These are phyloP conservation scores for Pisolithus thermaeus DNA, from an alignment of 1,284 basidiomycete species.

Conservation along the genomic window DNA sequence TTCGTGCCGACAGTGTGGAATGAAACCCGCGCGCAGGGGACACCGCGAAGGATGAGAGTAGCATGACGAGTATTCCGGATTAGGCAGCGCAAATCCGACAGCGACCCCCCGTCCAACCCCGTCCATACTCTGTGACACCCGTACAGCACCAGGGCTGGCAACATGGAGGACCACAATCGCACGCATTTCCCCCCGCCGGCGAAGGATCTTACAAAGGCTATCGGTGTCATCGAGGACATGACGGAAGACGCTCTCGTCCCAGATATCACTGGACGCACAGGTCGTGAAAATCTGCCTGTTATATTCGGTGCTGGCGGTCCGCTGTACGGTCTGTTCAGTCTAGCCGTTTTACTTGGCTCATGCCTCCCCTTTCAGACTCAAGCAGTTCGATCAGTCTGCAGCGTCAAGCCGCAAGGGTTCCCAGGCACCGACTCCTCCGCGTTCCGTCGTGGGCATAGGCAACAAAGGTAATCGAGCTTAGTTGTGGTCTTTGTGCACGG, in stretches of 20 bases:
- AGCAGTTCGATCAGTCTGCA: slow-evolving; percentile 71
- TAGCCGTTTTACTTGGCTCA: not conserved
- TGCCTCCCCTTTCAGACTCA: slow-evolving; percentile 47
- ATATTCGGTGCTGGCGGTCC: slow-evolving; percentile 30
- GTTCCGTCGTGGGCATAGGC: slow-evolving; percentile 76
- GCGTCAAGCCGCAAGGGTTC: slow-evolving; percentile 61
- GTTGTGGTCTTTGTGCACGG: not conserved
- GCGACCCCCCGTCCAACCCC: not conserved
- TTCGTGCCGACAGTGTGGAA: slow-evolving; percentile 23
- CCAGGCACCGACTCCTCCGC: slow-evolving; percentile 66
- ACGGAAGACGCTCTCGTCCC: slow-evolving; percentile 8
- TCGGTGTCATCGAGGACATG: slow-evolving; percentile 29
- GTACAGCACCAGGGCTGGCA: no score
- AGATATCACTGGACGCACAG: slow-evolving; percentile 12
- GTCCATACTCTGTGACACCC: not conserved
- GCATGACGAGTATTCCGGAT: not conserved
- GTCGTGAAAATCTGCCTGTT: slow-evolving; percentile 17
- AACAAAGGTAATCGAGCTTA: slow-evolving; percentile 55
- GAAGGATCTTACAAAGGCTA: slow-evolving; percentile 4
- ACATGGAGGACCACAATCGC: slow-evolving; percentile 16
- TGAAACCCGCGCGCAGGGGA: slow-evolving; percentile 24
- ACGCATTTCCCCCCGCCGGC: slow-evolving; percentile 12
- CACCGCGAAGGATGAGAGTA: slow-evolving; percentile 17
- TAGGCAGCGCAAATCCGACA: not conserved
- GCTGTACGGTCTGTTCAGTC: slow-evolving; percentile 17